Evolutionary conservation across 2,329 filamentous ascomycete genomes (phyloP), one percentile per base, ranked within the genome.

Genomic region (Fonsecaea multimorphosa): DNA sequence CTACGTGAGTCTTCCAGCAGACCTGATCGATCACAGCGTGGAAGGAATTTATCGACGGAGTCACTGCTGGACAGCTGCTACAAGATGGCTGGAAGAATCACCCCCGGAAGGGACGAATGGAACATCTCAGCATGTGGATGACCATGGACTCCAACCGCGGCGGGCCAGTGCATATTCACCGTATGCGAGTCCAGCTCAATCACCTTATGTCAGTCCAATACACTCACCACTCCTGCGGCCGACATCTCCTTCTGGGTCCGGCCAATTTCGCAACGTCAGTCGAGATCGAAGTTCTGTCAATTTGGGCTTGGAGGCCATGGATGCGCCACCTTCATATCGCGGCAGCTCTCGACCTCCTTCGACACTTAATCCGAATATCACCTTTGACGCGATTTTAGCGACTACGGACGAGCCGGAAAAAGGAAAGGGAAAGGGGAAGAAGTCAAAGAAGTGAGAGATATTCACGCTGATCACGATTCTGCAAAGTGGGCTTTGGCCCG

Each of bases 21-120:
- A 90, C 72, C 78, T 89, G 29, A 85, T 90, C 51, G 85, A 89
- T 69, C 84, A 90, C 71, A 86, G 88, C 19, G 84, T 89, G 1
- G 89, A 91, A 73, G 88, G 86, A 52, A 84, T 89, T 51, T 91
- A 90, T 75, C 83, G 86, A 16, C 85, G 88, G 49, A 89, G 86
- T 67, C 89, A 91, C 74, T 91, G 88, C 76, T 91, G 89, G 89
- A 78, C 83, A 64, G 82, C 84, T 72, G 88, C 87, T 2, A 82
- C 86, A 70, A 80, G 84, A 70, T 91, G 89, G 89, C 81, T 81
- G 8, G 79, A 80, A 49, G 79, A 80, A 38, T 78, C 80, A 19
- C 75, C 76, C 7, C 31, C 60, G 70, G 74, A 57, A 70, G 77
- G 19, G 72, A 73, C 58, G 71, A 71, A 36, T 9, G 61, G 61